Conservation (phyloP, 345 rosid genomes). For the Passiflora organensis region DNA sequence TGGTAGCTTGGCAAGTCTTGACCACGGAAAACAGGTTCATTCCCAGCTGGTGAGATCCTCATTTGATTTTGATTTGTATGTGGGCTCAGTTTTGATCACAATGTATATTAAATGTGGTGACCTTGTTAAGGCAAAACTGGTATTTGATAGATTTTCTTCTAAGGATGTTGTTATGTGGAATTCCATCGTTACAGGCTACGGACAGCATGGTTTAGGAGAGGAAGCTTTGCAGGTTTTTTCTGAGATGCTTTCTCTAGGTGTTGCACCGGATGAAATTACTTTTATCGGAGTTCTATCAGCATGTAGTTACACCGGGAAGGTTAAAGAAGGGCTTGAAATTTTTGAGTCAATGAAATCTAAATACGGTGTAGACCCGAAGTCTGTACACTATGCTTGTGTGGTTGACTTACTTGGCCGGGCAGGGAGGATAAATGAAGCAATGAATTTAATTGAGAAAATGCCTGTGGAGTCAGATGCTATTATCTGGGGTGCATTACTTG, state of each 20-base stretch:
- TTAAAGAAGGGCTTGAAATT: constrained; percentile 55
- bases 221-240: constrained; percentile 57
- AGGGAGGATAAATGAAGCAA: constrained; percentile 59
- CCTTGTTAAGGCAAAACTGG: constrained; percentile 50
- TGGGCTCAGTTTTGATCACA: constrained; percentile 70
- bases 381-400: constrained; percentile 72
- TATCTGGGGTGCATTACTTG: constrained; percentile 75
- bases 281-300: constrained; percentile 73
- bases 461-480: constrained; percentile 66
- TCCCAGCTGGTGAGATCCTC: constrained; percentile 52
- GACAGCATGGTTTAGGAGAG: constrained; percentile 69
- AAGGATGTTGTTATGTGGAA: constrained; percentile 87
- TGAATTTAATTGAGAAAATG: constrained; percentile 57
- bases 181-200: constrained; percentile 66
- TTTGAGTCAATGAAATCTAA: constrained; percentile 61
- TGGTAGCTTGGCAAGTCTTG: constrained; percentile 59
- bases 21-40: constrained; percentile 73
- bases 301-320: constrained; percentile 68
- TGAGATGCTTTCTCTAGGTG: constrained; percentile 51
- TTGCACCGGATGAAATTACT: constrained; percentile 62
- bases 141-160: constrained; percentile 49
- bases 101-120: constrained; percentile 82
- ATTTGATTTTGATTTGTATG: constrained; percentile 62
- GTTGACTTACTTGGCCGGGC: constrained; percentile 88
- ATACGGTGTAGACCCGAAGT: constrained; percentile 39